Conservation (phyloP, 179 eudicot genomes). For the Heliamphora pulchella region DNA sequence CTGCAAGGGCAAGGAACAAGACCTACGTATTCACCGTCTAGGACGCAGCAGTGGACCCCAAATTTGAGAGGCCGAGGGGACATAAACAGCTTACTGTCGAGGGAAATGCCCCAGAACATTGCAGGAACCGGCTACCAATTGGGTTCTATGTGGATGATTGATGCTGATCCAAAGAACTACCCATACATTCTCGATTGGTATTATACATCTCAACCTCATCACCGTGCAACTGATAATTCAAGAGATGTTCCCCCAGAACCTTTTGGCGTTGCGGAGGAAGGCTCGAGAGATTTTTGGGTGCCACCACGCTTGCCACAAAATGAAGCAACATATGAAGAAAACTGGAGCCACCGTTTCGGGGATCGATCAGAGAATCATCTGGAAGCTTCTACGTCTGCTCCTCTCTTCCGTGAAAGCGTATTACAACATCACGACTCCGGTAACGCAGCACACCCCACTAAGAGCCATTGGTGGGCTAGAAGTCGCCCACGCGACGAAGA, state of each 20-base stretch:
- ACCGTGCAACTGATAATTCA: constrained; percentile 15
- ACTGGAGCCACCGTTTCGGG: constrained; percentile 38
- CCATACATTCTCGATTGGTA: constrained; percentile 86
- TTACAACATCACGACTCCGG: constrained; percentile 35
- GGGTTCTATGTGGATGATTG: constrained; percentile 58
- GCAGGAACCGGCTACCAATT: constrained; percentile 31
- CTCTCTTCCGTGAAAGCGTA: constrained; percentile 41
- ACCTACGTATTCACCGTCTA: constrained; percentile 29
- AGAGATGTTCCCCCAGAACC: constrained; percentile 27
- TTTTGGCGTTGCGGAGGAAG: constrained; percentile 28
- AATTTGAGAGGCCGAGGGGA: constrained; percentile 30
- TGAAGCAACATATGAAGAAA: constrained; percentile 29
- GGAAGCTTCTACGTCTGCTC: constrained; percentile 65
- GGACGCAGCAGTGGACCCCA: constrained; percentile 34
- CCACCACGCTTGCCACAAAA: constrained; percentile 27
- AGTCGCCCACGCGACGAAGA: constrained; percentile 26
- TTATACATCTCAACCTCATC: constrained; percentile 50
- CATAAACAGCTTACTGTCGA: constrained; percentile 35
- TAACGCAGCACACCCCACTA: constrained; percentile 20
- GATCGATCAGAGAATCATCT: constrained; percentile 37
- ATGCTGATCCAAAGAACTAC: constrained; percentile 45
- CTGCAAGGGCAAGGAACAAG: constrained; percentile 30
- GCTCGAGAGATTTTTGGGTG: constrained; percentile 31
- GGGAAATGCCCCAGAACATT: constrained; percentile 33
- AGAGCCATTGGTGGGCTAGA: constrained; percentile 80